These are phyloP conservation scores for Hevea brasiliensis DNA, from an alignment of 345 rosid genomes.

Conservation along the genomic window DNA sequence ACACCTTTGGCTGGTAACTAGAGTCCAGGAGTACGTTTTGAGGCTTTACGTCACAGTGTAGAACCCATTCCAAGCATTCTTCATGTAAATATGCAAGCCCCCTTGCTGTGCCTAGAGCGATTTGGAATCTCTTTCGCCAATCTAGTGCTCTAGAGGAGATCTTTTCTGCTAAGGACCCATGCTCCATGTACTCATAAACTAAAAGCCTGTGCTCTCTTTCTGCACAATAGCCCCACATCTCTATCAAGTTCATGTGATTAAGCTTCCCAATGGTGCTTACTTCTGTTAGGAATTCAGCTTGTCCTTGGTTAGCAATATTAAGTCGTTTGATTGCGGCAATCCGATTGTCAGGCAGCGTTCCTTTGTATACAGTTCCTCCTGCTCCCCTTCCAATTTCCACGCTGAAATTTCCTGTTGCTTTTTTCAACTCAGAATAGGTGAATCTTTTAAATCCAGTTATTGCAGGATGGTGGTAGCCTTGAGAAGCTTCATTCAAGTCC, in stretches of 20 bases:
- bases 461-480: slow-evolving; percentile 25
- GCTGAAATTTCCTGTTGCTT: slow-evolving; percentile 6
- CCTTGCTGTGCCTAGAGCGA: slow-evolving; percentile 17
- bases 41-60: slow-evolving; percentile 19
- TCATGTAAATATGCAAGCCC: slow-evolving; percentile 17
- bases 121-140: slow-evolving; percentile 7
- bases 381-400: slow-evolving; percentile 18
- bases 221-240: slow-evolving; percentile 18
- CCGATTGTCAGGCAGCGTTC: background rate
- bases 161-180: slow-evolving; percentile 12
- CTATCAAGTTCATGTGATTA: no score
- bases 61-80: slow-evolving; percentile 18
- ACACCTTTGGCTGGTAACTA: slow-evolving; percentile 1
- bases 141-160: background rate
- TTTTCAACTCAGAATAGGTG: slow-evolving; percentile 11
- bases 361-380: slow-evolving; percentile 14
- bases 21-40: slow-evolving; percentile 13
- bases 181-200: slow-evolving; percentile 15
- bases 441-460: slow-evolving; percentile 26
- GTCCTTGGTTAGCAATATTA: slow-evolving; percentile 9
- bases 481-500: no score
- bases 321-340: slow-evolving; percentile 12
- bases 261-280: slow-evolving; percentile 12
- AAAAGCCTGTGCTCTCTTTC: slow-evolving; percentile 13
- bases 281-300: slow-evolving; percentile 18